Percentiles rank a stretch among this genome's conserved stretches.
Conservation (phyloP, 805 yeast species). For the Saccharomycopsis amapae region DNA sequence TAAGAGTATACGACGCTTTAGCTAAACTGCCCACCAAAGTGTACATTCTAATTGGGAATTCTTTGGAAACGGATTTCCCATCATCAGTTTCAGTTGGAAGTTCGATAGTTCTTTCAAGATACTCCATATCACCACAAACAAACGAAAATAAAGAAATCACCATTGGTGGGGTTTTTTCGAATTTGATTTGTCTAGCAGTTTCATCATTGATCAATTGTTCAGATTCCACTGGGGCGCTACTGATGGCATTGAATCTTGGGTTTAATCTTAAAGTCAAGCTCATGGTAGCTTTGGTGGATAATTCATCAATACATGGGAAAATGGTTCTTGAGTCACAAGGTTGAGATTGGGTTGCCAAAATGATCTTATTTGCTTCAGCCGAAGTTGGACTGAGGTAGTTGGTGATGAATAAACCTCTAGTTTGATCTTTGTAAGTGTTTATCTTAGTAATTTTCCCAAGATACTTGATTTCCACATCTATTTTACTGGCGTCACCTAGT, state of each 20-base stretch:
- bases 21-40: constrained; percentile 44
- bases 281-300: constrained; percentile 45
- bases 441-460: constrained; percentile 46
- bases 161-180: constrained; percentile 51
- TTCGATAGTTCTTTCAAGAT: constrained; percentile 32
- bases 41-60: constrained; percentile 45
- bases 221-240: constrained; percentile 38
- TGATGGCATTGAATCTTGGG: constrained; percentile 40
- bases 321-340: constrained; percentile 57
- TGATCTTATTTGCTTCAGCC: constrained; percentile 32
- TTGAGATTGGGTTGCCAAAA: constrained; percentile 67
- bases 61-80: constrained; percentile 8
- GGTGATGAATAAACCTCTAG: constrained; percentile 63
- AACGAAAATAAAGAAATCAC: constrained; percentile 61
- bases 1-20: constrained; percentile 44
- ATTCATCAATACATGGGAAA: constrained; percentile 68
- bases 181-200: constrained; percentile 32
- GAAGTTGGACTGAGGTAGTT: constrained; percentile 35
- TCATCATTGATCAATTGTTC: constrained; percentile 27
- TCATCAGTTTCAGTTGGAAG: constrained; percentile 21
- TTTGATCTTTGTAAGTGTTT: constrained; percentile 46
- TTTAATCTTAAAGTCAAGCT: constrained; percentile 42
- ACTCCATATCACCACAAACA: constrained; percentile 60
- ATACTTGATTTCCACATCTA: constrained; percentile 31
- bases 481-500: constrained; percentile 22